These are phyloP conservation scores for Mycena albidolilacea DNA, from an alignment of 768 basidiomycete genomes.

Conservation along the genomic window DNA sequence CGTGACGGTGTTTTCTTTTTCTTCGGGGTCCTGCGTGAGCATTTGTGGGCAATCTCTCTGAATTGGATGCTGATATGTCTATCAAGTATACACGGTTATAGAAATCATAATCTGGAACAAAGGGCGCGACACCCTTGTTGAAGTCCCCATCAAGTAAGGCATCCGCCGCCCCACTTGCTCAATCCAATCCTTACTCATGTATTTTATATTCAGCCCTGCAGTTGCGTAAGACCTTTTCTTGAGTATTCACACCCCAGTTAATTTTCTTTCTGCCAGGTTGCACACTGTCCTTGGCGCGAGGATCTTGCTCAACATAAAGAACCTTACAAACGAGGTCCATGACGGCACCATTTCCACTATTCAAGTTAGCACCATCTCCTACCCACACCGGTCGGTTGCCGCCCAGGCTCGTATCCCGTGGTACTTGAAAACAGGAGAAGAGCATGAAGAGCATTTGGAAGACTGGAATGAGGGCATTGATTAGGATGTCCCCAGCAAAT, in stretches of 20 bases:
- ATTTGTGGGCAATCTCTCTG: not conserved
- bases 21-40: not conserved
- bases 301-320: slow-evolving; percentile 7
- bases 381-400: too few relatives aligned
- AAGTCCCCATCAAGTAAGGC: slow-evolving; percentile 7
- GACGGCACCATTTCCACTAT: too few relatives aligned
- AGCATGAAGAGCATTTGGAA: not conserved
- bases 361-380: too few relatives aligned
- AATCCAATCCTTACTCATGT: too few relatives aligned
- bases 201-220: not conserved
- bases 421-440: too few relatives aligned
- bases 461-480: not conserved
- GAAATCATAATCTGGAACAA: slow-evolving; percentile 13
- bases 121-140: not conserved
- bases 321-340: too few relatives aligned
- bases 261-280: too few relatives aligned
- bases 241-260: not conserved
- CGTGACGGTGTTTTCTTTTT: not conserved
- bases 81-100: not conserved
- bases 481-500: not conserved
- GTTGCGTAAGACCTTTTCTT: not conserved
- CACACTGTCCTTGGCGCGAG: not conserved
- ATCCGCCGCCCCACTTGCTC: too few relatives aligned
- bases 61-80: too few relatives aligned
- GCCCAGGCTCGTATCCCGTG: too few relatives aligned